phyloP scores from a whole-genome alignment of 495 filamentous ascomycete species.

The Aspergillus nidulans region DNA sequence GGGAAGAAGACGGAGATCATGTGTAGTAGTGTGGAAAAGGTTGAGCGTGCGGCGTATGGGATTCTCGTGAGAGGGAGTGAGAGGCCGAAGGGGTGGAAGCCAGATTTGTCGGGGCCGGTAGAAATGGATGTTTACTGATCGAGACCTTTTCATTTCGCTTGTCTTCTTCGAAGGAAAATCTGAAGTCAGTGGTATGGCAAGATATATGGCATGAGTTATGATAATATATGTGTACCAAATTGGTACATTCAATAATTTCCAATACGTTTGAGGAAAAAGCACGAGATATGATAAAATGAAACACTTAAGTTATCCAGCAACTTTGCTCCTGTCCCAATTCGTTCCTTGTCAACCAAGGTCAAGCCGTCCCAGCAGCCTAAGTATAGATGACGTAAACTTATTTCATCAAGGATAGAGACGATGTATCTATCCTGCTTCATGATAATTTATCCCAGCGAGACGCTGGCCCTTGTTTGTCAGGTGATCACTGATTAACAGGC shows the following conservation, averaged over 20 bases:
- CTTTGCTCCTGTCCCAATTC: neutral
- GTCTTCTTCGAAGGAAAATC: neutral
- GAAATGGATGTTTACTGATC: slow-evolving; percentile 42
- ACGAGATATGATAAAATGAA: neutral
- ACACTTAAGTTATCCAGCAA: neutral
- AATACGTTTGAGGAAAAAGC: neutral
- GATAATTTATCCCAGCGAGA: neutral
- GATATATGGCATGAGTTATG: neutral
- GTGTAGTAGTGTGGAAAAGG: slow-evolving; percentile 85
- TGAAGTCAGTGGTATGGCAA: neutral
- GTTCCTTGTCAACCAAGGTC: neutral
- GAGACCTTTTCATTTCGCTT: neutral
- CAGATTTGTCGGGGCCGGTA: slow-evolving; percentile 58
- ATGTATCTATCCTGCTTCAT: neutral
- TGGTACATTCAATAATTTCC: neutral
- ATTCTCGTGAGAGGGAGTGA: slow-evolving; percentile 82
- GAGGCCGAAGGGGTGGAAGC: slow-evolving; percentile 87
- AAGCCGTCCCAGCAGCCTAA: neutral
- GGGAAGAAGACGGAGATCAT: slow-evolving; percentile 83
- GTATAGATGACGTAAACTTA: neutral
- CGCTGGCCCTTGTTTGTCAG: too few relatives aligned
- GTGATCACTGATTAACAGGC: slow-evolving; percentile 18
- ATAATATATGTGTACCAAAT: neutral
- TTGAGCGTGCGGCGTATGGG: slow-evolving; percentile 84
- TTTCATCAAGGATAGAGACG: neutral